These are phyloP conservation scores for Teunomyces pallodes DNA, from an alignment of 805 yeast species.

Conservation along the genomic window DNA sequence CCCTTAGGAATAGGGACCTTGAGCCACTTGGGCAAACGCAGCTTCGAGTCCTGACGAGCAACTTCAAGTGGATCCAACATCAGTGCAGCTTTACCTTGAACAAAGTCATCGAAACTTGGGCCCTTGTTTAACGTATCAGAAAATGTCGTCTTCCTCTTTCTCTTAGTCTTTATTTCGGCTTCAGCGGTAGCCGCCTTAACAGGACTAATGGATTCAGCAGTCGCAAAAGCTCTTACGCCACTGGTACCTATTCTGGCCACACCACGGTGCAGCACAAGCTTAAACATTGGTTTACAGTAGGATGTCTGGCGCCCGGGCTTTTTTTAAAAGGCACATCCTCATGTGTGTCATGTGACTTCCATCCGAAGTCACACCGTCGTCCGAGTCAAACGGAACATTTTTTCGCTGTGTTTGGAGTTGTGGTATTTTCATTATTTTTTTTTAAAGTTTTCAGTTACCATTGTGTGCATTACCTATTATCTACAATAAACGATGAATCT, in stretches of 20 bases:
- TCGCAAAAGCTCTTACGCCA: slow-evolving; percentile 7
- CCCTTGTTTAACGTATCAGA: slow-evolving; percentile 74
- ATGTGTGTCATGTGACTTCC: not conserved
- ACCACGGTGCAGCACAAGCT: not conserved
- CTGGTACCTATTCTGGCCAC: not conserved
- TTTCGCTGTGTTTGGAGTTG: not conserved
- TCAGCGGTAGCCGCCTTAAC: not conserved
- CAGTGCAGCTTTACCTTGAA: slow-evolving; percentile 75
- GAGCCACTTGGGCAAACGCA: slow-evolving; percentile 87
- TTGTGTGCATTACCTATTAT: not conserved
- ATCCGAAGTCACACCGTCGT: not conserved
- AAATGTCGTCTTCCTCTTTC: slow-evolving; percentile 50
- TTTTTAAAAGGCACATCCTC: not conserved
- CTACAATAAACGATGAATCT: slow-evolving; percentile 47
- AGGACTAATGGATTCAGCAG: slow-evolving; percentile 2
- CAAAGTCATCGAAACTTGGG: slow-evolving; percentile 90
- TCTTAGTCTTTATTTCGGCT: slow-evolving; percentile 14
- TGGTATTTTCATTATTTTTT: not conserved
- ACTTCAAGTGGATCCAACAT: slow-evolving; percentile 73
- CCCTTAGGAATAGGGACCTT: slow-evolving; percentile 98
- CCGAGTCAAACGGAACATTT: not conserved
- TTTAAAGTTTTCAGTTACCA: not conserved
- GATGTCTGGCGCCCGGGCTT: not conserved
- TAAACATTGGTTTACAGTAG: not conserved
- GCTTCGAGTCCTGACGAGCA: slow-evolving; percentile 65